Evolutionary conservation across 768 basidiomycete genomes (phyloP), one percentile per base, ranked within the genome.

Genomic region (Lentinula edodes): DNA sequence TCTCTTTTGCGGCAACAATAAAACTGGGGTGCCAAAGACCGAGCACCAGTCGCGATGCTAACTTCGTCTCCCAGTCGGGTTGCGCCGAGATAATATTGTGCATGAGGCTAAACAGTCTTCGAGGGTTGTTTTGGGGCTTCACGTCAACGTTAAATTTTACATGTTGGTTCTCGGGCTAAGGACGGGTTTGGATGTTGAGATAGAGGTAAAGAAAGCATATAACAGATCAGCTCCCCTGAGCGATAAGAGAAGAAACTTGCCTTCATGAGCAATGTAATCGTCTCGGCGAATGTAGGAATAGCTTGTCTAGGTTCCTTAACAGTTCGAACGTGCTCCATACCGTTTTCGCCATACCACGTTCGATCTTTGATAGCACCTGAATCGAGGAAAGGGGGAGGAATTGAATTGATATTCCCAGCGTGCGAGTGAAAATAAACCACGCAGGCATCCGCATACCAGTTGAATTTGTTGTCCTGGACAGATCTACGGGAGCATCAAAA

Each of bases 11-110:
- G 42, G 84, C 84, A 6, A 75, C 77, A 50, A 98, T 75, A 78
- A 96, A 99, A 55, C 86, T 84, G 7, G 97, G 94, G 75, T 99
- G 94, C 92, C 91, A 94, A 12, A 95, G 79, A 5, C 91, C 92
- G 60, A 93, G 79, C 7, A 93, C 74, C 68, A 94, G 84, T 16
- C 93, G 83, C 0, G 92, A 93, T 1, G 89, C 92, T 56, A 96
- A 84, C 42, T 67, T 71, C 7, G 83, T 86, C 73, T 93, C 82
- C 90, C 89, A 96, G 35, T 82, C 77, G 1, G 82, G 77, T 62
- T 93, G 83, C 6, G 78, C 67, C 13, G 83, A 77, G 62, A 96
- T 85, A 61, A 81, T 77, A 43, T 74, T 72, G 74, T 91, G 81
- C 85, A 97, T 93, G 46, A 95, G 76, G 23, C 74, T 70, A 76